Evolutionary conservation across 106 monocot genomes (phyloP).

Genomic region (Allium cepa): DNA sequence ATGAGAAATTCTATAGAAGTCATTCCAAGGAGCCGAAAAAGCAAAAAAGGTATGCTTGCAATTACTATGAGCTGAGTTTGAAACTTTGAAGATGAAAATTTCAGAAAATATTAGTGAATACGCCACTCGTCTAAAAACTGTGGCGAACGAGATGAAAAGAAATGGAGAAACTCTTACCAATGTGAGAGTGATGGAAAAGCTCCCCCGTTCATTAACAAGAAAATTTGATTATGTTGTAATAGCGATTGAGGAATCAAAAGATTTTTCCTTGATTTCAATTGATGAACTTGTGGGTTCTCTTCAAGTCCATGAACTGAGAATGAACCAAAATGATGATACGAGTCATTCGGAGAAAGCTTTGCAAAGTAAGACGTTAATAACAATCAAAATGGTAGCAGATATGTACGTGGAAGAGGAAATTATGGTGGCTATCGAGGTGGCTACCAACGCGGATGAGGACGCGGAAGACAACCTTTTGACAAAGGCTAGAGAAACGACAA

Average conservation of each 20-base stretch:
- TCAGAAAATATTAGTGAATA: neutral
- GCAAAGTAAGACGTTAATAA: neutral
- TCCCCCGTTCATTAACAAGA: neutral
- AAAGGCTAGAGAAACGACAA: neutral
- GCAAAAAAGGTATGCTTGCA: neutral
- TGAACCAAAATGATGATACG: neutral
- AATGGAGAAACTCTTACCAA: neutral
- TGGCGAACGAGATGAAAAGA: neutral
- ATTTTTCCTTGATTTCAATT: neutral
- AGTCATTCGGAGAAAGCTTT: constrained; percentile 1
- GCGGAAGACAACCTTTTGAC: neutral
- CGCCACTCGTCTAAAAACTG: neutral
- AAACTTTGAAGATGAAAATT: neutral
- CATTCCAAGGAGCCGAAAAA: neutral
- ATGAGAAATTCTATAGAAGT: neutral
- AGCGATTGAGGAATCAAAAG: constrained; percentile 2
- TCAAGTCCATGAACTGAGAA: constrained; percentile 2
- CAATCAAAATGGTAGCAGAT: neutral
- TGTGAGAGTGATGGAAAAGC: constrained; percentile 3
- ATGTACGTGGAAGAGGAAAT: neutral
- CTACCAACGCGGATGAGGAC: neutral
- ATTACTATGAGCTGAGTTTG: neutral
- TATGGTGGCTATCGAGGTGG: neutral
- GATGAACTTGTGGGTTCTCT: constrained; percentile 6
- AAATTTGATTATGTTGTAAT: constrained; percentile 4